Base-by-base conservation (phyloP, 2,329 filamentous ascomycete genomes). In the Ophiosphaerella herpotricha region DNA sequence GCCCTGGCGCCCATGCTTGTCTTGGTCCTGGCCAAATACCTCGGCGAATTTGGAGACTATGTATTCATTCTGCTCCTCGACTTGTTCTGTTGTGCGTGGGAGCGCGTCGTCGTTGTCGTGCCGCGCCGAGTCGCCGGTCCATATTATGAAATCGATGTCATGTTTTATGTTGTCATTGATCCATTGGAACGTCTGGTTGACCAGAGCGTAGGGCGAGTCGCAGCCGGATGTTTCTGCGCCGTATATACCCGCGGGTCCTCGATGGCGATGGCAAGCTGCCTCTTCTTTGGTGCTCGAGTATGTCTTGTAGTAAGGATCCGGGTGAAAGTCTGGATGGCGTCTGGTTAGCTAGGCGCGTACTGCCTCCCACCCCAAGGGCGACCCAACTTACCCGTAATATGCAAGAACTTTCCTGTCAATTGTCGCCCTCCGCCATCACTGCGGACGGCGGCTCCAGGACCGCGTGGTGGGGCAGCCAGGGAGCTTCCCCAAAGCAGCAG, bases 181-280 rank as follows among this genome's bases (percentile, higher is more conserved):
- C 93, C 93, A 99, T 65, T 86, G 82, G 67, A 97, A 90, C 0
- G 93, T 97, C 63, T 90, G 88, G 72, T 97, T 89, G 54, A 96
- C 79, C 14, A 99, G 84, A 0, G 87, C 78, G 51, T 86, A 75
- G 0, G 94, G 93, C 2, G 90, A 84, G 75, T 99, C 94, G 80
- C 94, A 99, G 52, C 91, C 89, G 7, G 89, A 89, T 1, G 86
- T 91, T 73, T 94, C 90, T 47, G 91, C 87, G 65, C 94, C 94
- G 68, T 91, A 94, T 43, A 82, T 79, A 39, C 92, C 93, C 7
- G 93, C 89, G 5, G 84, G 78, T 11, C 94, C 94, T 51, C 84
- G 78, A 51, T 87, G 86, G 48, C 86, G 82, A 69, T 99, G 94
- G 74, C 94, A 99, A 54, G 88, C 87, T 55, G 83, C 75, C 26